Base-by-base conservation (phyloP, 768 basidiomycete species). In the Auricularia sp. region DNA sequence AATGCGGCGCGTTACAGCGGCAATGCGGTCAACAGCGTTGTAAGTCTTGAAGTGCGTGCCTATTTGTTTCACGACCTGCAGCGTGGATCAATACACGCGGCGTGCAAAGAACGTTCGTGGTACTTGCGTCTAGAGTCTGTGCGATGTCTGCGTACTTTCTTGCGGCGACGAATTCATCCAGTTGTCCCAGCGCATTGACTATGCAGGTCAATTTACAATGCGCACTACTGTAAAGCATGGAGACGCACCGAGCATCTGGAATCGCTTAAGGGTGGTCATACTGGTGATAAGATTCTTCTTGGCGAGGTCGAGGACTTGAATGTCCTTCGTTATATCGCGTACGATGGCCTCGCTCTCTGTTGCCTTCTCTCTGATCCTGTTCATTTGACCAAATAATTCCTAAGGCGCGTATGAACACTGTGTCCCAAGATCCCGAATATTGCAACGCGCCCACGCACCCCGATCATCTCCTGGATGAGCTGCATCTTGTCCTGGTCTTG, bases 321-420 rank as follows among this genome's bases (percentile, higher is more conserved):
- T 98, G 75, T 99, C 97, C 68, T 91, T 89, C 2, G 97, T 99
- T 68, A 98, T 97, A 69, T 92, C 87, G 63, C 90, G 83, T 33
- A 98, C 97, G 61, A 98, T 92, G 1, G 94, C 94, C 71, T 98
- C 97, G 2, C 93, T 94, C 73, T 99, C 97, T 1, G 93, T 91
- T 0, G 96, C 94, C 73, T 98, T 98, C 76, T 98, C 94, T 54
- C 94, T 85, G 68, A 98, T 97, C 64, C 90, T 89, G 44, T 90
- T 94, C 86, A 98, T 96, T 77, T 98, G 96, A 34, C 89, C 87
- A 61, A 98, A 82, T 16, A 98, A 81, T 71, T 97, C 94, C 95
- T 98, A 71, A 11, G 56, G 51, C 64, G 5, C 29, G 36, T 59
- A 34, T 62, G 63, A 47, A 61, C 14, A 42, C 16, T 2, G 1